phyloP scores from a whole-genome alignment of 2,329 filamentous ascomycete species.

The Phaeosphaeriaceae sp. region DNA sequence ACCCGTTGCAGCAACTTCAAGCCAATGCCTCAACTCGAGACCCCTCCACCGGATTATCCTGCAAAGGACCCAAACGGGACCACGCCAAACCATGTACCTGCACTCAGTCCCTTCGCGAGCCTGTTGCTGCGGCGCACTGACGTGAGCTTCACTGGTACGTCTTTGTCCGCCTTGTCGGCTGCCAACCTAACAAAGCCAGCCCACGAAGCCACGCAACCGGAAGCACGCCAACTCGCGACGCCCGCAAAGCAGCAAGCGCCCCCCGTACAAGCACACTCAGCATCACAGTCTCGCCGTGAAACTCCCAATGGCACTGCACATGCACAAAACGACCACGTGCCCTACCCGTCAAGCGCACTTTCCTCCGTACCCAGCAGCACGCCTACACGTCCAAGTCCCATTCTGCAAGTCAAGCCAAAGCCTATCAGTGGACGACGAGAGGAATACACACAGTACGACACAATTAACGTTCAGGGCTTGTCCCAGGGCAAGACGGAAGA shows the following conservation, averaged over 20 bases:
- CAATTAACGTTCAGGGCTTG: constrained; percentile 38
- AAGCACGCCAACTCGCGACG: constrained; percentile 14
- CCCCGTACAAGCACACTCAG: constrained; percentile 14
- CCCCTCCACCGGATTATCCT: constrained; percentile 39
- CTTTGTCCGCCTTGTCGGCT: neutral
- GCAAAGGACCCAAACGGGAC: constrained; percentile 26
- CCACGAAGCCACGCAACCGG: constrained; percentile 13
- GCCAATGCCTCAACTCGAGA: constrained; percentile 36
- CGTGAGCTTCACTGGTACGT: constrained; percentile 45
- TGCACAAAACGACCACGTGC: constrained; percentile 21
- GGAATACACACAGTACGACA: constrained; percentile 50
- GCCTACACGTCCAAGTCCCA: constrained; percentile 42
- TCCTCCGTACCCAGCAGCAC: constrained; percentile 22
- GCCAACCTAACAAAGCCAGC: constrained; percentile 26
- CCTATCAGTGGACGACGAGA: constrained; percentile 50
- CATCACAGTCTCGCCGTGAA: constrained; percentile 13
- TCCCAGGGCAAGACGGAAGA: constrained; percentile 61
- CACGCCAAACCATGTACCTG: constrained; percentile 16
- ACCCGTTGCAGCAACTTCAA: constrained; percentile 41
- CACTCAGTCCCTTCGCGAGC: constrained; percentile 61
- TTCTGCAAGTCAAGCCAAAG: constrained; percentile 55
- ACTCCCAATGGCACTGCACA: constrained; percentile 17
- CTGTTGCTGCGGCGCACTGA: constrained; percentile 58
- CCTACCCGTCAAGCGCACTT: constrained; percentile 21
- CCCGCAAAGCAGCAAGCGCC: constrained; percentile 17